phyloP scores from a whole-genome alignment of 441 rosid species.

The Codiaeum variegatum region DNA sequence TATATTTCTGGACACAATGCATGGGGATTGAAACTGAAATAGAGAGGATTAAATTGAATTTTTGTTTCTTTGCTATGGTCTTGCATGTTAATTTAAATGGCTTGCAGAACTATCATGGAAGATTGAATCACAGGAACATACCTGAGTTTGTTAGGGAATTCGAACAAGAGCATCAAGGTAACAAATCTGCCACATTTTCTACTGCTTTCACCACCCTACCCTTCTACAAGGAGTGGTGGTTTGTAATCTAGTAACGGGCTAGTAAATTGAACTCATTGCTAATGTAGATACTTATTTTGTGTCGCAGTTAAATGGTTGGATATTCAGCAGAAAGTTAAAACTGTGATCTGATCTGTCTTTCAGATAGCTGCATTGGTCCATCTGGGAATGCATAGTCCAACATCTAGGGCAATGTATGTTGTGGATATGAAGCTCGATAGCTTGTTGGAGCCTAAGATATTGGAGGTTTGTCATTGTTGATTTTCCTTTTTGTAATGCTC shows the following conservation, averaged over 20 bases:
- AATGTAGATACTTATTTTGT: constrained; percentile 18
- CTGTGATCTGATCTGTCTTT: constrained; percentile 61
- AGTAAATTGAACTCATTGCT: constrained; percentile 2
- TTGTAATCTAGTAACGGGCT: background rate
- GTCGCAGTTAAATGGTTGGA: constrained; percentile 73
- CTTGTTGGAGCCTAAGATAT: constrained; percentile 69
- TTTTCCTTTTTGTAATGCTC: background rate
- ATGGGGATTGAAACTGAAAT: constrained; percentile 9
- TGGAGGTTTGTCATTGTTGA: constrained; percentile 64
- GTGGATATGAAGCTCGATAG: constrained; percentile 86
- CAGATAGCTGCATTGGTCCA: constrained; percentile 76
- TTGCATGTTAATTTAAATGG: constrained; percentile 16
- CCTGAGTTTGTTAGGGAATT: constrained; percentile 78
- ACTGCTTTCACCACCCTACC: background rate
- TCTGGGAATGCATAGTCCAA: constrained; percentile 83
- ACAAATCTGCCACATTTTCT: background rate
- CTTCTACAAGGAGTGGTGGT: background rate
- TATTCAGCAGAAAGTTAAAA: constrained; percentile 56
- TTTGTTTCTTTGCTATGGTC: constrained; percentile 4
- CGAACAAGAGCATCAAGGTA: constrained; percentile 83
- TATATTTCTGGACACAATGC: background rate
- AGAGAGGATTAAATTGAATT: background rate
- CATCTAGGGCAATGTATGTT: constrained; percentile 83
- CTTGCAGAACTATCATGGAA: constrained; percentile 81
- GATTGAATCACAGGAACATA: constrained; percentile 73